A percentile compares a stretch with the other conserved stretches of the same genome.
Evolutionary conservation across 768 basidiomycete genomes (phyloP).

Genomic region (Cyclocybe cylindracea): DNA sequence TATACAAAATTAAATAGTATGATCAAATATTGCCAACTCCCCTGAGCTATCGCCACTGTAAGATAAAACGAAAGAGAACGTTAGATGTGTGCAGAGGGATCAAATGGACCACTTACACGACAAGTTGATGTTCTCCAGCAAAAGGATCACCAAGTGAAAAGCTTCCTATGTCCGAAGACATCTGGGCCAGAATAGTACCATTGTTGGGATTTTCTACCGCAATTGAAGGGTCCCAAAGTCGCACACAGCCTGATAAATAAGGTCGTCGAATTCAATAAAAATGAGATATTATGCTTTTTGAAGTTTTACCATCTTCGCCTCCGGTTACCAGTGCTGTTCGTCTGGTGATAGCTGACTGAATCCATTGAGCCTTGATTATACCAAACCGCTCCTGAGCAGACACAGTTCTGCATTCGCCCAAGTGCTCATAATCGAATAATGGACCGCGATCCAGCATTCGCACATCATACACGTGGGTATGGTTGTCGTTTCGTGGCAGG

Average conservation of each 20-base stretch:
- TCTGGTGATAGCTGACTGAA: slow-evolving; percentile 35
- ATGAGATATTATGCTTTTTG: neutral
- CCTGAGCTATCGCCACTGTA: slow-evolving; percentile 51
- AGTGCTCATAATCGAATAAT: slow-evolving; percentile 52
- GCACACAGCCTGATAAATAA: slow-evolving; percentile 55
- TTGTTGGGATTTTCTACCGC: slow-evolving; percentile 38
- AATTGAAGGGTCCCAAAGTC: slow-evolving; percentile 63
- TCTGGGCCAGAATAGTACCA: slow-evolving; percentile 51
- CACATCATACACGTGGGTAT: slow-evolving; percentile 61
- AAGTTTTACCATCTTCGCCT: slow-evolving; percentile 59
- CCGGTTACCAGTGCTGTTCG: slow-evolving; percentile 55
- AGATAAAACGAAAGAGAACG: neutral
- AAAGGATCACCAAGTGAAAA: slow-evolving; percentile 61
- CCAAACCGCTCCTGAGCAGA: slow-evolving; percentile 42
- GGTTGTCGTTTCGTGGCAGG: slow-evolving; percentile 59
- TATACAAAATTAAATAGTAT: slow-evolving; percentile 11
- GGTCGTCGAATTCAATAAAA: neutral
- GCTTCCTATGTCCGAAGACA: slow-evolving; percentile 55
- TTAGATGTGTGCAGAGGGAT: neutral
- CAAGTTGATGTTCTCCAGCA: slow-evolving; percentile 51
- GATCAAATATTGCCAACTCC: slow-evolving; percentile 46
- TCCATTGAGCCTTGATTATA: slow-evolving; percentile 54
- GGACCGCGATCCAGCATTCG: slow-evolving; percentile 49
- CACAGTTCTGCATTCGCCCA: slow-evolving; percentile 30
- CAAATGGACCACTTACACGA: slow-evolving; percentile 49